Percentiles rank a stretch among this genome's conserved stretches.
These are phyloP conservation scores for Chrysopogon serrulatus DNA, from an alignment of 176 grass and related monocot genomes.

Conservation along the genomic window DNA sequence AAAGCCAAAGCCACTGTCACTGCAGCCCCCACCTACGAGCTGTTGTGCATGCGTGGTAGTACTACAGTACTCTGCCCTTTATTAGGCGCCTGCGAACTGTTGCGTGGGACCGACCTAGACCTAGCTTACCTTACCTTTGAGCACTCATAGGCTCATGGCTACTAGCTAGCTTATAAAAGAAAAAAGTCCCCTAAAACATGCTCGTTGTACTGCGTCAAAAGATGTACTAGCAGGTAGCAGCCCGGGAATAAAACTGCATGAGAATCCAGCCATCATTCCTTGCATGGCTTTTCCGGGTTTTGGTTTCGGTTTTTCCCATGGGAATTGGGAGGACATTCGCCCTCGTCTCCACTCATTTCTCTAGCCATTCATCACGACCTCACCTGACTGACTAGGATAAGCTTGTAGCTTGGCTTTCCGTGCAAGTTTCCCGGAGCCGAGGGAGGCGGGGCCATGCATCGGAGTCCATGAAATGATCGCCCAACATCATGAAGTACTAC, in stretches of 20 bases:
- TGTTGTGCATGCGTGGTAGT: neutral
- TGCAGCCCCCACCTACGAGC: neutral
- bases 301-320: too few species aligned
- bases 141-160: too few species aligned
- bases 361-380: neutral
- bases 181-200: too few species aligned
- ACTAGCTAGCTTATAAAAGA: too few species aligned
- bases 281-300: too few species aligned
- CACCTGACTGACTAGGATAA: neutral
- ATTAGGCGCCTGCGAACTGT: neutral
- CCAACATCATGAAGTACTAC: neutral
- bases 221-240: too few species aligned
- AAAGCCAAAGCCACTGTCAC: neutral
- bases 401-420: conserved; percentile 11
- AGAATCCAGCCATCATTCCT: too few species aligned
- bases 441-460: neutral
- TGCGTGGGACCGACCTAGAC: neutral
- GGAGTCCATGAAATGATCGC: neutral
- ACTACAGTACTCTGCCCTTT: neutral
- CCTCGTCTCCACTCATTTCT: conserved; percentile 6
- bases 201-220: too few species aligned
- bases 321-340: too few species aligned
- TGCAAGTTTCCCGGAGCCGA: neutral
- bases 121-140: neutral
- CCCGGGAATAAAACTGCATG: too few species aligned